Evolutionary conservation across 2,329 filamentous ascomycete genomes (phyloP).

Genomic region (Botrytis deweyae): DNA sequence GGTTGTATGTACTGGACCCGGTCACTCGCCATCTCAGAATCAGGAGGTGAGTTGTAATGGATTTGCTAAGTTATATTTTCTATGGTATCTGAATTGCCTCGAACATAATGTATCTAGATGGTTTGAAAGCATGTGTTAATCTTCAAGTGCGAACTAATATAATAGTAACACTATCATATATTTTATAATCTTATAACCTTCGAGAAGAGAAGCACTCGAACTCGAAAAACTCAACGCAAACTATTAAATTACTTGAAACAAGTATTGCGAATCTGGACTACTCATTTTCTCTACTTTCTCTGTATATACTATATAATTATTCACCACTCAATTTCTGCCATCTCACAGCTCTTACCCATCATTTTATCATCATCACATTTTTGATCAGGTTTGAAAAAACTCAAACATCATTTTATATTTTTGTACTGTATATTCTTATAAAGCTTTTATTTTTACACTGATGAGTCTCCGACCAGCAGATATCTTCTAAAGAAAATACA

Average conservation of each 20-base stretch:
- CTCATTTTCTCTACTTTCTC: not conserved
- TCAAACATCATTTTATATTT: not conserved
- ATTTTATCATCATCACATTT: not conserved
- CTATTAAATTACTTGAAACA: not conserved
- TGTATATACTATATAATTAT: not conserved
- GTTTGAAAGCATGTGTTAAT: not conserved
- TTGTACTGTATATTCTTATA: not conserved
- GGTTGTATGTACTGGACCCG: not conserved
- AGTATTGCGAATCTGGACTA: accelerated
- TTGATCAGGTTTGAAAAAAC: not conserved
- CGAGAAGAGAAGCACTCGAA: not conserved
- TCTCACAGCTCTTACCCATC: not conserved
- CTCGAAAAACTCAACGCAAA: accelerated
- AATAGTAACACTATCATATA: not conserved
- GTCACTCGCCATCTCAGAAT: no score
- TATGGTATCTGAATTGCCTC: accelerated
- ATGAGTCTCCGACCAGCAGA: not conserved
- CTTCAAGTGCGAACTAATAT: not conserved
- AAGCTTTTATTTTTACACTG: not conserved
- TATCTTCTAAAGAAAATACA: not conserved
- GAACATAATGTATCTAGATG: not conserved
- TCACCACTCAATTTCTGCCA: not conserved
- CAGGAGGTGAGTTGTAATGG: not conserved
- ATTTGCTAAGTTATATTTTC: not conserved
- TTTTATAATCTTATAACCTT: not conserved